These are phyloP conservation scores for Pilatotrama ljubarskyi DNA, from an alignment of 768 basidiomycete genomes.

Conservation along the genomic window DNA sequence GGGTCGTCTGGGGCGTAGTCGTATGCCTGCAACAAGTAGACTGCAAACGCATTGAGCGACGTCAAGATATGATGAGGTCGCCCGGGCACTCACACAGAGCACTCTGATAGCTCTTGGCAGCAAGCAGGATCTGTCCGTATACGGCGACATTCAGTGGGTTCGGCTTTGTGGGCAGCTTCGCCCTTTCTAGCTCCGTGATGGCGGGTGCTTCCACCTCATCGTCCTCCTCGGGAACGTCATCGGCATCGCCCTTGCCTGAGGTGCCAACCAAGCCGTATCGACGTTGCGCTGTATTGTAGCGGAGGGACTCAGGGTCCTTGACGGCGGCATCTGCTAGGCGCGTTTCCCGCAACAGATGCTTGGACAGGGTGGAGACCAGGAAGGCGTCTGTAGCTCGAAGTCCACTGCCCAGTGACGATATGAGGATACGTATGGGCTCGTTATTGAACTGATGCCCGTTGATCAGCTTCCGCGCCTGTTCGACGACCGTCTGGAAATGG, in stretches of 20 bases:
- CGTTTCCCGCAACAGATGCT: slow-evolving; percentile 81
- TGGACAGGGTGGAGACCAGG: slow-evolving; percentile 76
- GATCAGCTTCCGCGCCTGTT: slow-evolving; percentile 76
- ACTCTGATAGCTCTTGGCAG: slow-evolving; percentile 85
- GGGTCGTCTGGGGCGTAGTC: slow-evolving; percentile 85
- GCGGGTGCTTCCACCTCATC: slow-evolving; percentile 32
- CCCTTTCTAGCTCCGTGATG: slow-evolving; percentile 27
- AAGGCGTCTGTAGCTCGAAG: slow-evolving; percentile 69
- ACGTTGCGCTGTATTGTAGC: slow-evolving; percentile 61
- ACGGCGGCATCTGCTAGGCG: slow-evolving; percentile 66
- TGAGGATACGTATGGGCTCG: slow-evolving; percentile 76
- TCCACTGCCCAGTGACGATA: slow-evolving; percentile 73
- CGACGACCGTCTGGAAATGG: slow-evolving; percentile 59
- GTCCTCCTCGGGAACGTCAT: slow-evolving; percentile 43
- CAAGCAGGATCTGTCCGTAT: slow-evolving; percentile 84
- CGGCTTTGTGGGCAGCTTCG: slow-evolving; percentile 60
- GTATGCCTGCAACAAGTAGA: slow-evolving; percentile 87
- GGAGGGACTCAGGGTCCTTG: slow-evolving; percentile 57
- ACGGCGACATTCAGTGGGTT: slow-evolving; percentile 71
- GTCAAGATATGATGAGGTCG: background rate
- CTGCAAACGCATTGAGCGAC: slow-evolving; percentile 41
- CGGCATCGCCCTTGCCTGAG: slow-evolving; percentile 40
- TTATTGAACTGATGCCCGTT: slow-evolving; percentile 82
- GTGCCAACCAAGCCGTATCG: slow-evolving; percentile 50
- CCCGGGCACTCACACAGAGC: slow-evolving; percentile 72